Percentiles rank a stretch among this genome's conserved stretches.
Conservation (phyloP, 2,329 filamentous ascomycete genomes). For the Cytospora mali region DNA sequence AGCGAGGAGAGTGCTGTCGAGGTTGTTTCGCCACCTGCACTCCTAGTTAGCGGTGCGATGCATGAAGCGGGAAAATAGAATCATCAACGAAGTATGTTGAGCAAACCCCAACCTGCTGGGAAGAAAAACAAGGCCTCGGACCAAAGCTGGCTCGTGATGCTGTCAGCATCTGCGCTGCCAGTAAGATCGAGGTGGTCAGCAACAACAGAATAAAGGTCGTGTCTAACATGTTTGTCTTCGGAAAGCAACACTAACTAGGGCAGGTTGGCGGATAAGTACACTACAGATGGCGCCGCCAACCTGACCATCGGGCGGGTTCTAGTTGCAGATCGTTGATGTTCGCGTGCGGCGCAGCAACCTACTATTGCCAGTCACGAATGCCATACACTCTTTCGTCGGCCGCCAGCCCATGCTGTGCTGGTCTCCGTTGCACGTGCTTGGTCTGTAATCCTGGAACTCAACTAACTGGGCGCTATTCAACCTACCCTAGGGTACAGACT, state of each 20-base stretch:
- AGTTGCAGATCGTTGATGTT: too few species aligned
- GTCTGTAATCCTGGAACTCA: too few species aligned
- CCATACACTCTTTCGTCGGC: too few species aligned
- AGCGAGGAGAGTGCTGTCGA: constrained; percentile 37
- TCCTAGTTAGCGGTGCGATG: not conserved
- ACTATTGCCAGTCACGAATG: too few species aligned
- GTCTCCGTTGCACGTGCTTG: too few species aligned
- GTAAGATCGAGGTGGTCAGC: constrained; percentile 28
- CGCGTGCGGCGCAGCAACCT: too few species aligned
- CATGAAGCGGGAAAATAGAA: not conserved
- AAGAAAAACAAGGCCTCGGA: constrained; percentile 27
- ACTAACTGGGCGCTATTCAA: not conserved
- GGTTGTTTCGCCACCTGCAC: constrained; percentile 35
- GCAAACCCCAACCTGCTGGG: constrained; percentile 8
- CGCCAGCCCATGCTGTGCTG: too few species aligned
- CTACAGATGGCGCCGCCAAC: too few species aligned
- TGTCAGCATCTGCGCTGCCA: constrained; percentile 1
- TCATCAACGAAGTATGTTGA: not conserved
- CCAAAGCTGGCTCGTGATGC: constrained; percentile 27
- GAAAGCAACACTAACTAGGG: too few species aligned
- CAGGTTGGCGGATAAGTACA: too few species aligned
- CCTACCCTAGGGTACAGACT: not conserved
- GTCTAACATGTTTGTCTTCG: constrained; percentile 36
- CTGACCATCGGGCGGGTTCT: too few species aligned
- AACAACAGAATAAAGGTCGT: constrained; percentile 53